Conservation (phyloP, 805 yeast species). For the Sungouiozyma ichnusensis region DNA sequence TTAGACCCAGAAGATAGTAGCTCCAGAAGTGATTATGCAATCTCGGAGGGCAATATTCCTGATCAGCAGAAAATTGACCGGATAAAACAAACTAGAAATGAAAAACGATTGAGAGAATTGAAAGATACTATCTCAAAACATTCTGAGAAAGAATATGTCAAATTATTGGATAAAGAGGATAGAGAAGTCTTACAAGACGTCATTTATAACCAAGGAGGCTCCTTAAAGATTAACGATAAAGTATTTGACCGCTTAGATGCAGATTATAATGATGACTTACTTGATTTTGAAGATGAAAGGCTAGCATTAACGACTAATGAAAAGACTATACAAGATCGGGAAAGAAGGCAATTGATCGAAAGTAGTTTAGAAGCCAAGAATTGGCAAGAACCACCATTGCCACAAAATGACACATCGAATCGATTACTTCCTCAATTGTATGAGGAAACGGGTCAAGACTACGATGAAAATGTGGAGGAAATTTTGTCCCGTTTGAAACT, state of each 20-base stretch:
- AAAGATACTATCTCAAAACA: background rate
- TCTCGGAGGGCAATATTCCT: background rate
- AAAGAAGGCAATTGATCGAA: conserved; percentile 13
- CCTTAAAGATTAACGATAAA: conserved; percentile 7
- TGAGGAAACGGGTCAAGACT: conserved; percentile 1
- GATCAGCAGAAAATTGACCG: background rate
- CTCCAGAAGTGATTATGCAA: background rate
- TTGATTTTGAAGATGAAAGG: conserved; percentile 19
- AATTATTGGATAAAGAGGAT: conserved; percentile 20
- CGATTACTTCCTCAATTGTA: conserved; percentile 6
- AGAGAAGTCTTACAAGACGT: conserved; percentile 18
- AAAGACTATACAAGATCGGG: conserved; percentile 2
- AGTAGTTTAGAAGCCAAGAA: background rate
- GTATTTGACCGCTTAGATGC: conserved; percentile 5
- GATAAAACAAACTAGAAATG: background rate
- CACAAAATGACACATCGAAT: background rate
- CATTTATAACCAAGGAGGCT: conserved; percentile 12
- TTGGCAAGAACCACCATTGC: background rate
- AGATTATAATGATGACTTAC: conserved; percentile 7
- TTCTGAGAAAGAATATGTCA: conserved; percentile 19
- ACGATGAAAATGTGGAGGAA: conserved; percentile 2
- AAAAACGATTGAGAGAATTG: background rate
- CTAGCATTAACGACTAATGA: conserved; percentile 19
- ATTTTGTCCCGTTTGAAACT: conserved; percentile 3
- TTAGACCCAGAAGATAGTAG: background rate